These are phyloP conservation scores for Hippophae tibetana DNA, from an alignment of 306 rosid species.

Conservation along the genomic window DNA sequence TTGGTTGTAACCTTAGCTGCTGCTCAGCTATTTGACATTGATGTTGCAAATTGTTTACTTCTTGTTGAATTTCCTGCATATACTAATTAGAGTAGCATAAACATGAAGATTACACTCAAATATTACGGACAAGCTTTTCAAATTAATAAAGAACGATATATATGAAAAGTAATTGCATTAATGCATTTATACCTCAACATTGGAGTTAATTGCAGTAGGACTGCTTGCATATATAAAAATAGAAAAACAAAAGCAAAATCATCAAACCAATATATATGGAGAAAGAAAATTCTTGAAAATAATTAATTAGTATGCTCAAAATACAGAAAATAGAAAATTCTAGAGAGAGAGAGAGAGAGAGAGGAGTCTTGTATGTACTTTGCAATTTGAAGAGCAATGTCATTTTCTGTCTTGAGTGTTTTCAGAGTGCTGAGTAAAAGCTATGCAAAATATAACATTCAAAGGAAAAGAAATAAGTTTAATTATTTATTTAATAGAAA, in stretches of 20 bases:
- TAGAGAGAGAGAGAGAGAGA: not conserved
- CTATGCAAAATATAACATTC: not conserved
- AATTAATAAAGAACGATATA: not conserved
- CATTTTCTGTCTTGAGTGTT: constrained; percentile 2
- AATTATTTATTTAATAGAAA: not conserved
- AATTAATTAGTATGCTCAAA: not conserved
- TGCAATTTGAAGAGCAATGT: not conserved
- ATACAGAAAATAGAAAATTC: not conserved
- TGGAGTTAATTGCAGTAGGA: constrained; percentile 1
- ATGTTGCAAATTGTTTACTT: constrained; percentile 2
- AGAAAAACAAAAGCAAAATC: not conserved
- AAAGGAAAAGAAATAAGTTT: not conserved
- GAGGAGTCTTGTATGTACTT: not conserved
- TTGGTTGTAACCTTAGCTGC: not conserved
- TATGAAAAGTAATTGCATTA: not conserved
- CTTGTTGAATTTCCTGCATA: not conserved
- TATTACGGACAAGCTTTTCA: not conserved
- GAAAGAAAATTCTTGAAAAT: not conserved
- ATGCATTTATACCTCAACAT: constrained; percentile 3
- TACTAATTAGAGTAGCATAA: not conserved
- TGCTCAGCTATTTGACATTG: constrained; percentile 8
- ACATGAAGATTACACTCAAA: not conserved
- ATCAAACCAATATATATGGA: not conserved
- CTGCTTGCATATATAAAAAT: not conserved
- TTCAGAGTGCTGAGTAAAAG: constrained; percentile 4